Evolutionary conservation across 2,329 filamentous ascomycete genomes (phyloP), one percentile per base, ranked within the genome.

Genomic region (Apiospora saccharicola): DNA sequence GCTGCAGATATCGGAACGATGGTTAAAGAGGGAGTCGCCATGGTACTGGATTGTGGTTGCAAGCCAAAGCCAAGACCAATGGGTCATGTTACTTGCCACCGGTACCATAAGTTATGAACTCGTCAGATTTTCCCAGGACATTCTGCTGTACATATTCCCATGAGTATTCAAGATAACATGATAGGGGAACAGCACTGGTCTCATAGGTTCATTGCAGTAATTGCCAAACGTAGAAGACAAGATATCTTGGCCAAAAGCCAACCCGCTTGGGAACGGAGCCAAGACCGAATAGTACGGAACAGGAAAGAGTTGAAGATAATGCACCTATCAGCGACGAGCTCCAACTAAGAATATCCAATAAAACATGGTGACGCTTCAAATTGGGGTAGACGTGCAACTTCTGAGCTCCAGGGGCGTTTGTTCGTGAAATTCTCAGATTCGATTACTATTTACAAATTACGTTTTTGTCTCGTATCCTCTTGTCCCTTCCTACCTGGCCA

Each of bases 191-290:
- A 57, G 13, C 30, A 14, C 14, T 57, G 51, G 51, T 19, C 24
- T 26, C 26, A 30, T 30, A 30, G 2, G 4, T 30, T 30, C 14
- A n/a, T n/a, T 34, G 53, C 30, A 37, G 30, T 8, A 16, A 7
- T 7, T 6, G 2, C 30, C 19, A 8, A 16, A 34, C 24, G 12
- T 41, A n/a, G 8, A 22, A 41, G 57, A 14, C 19, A 41, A n/a
- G 34, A 64, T 3, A 22, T 7, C 57, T 64, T 41, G 34, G 57
- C 57, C 10, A 41, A 10, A 10, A 6, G 10, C 34, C 34, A 64
- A 41, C 57, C 57, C 34, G 34, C 57, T 64, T 64, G 34, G 57
- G 57, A 64, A 64, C 57, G 57, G 57, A 64, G 57, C 57, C 57
- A 64, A 64, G 57, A 37, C 57, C 57, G 34, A 64, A 64, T 64